These are phyloP conservation scores for Mastigamoeba balamuthi DNA, from an alignment of 78 protist species.

Conservation along the genomic window DNA sequence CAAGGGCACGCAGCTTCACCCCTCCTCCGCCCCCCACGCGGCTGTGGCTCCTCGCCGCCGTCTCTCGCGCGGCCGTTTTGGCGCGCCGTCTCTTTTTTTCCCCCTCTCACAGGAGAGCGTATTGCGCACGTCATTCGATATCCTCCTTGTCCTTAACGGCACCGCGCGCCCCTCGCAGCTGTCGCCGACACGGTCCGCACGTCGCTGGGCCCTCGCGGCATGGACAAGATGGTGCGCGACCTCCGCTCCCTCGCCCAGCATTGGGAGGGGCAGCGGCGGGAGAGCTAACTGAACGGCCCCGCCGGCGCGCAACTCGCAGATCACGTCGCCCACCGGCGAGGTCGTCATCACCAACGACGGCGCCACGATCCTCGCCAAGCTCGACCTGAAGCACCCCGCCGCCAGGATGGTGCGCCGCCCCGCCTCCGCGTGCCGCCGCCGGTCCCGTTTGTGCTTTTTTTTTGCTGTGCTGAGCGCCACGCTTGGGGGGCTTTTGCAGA, in stretches of 20 bases:
- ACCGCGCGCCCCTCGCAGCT: slow-evolving; percentile 26
- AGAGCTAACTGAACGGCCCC: not conserved
- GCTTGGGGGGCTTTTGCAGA: too few species aligned
- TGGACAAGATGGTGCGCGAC: slow-evolving; percentile 95
- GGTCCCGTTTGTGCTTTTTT: not conserved
- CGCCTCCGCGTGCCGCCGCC: not conserved
- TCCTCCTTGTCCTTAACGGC: too few species aligned
- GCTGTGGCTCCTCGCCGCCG: not conserved
- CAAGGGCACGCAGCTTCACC: not conserved
- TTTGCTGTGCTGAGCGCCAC: too few species aligned
- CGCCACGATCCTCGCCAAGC: slow-evolving; percentile 89
- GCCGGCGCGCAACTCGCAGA: not conserved
- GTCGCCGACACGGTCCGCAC: slow-evolving; percentile 97
- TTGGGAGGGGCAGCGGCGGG: not conserved
- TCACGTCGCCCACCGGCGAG: slow-evolving; percentile 72
- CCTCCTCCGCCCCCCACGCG: not conserved
- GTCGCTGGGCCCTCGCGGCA: slow-evolving; percentile 96
- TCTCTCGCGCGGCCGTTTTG: not conserved
- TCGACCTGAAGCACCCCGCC: slow-evolving; percentile 92
- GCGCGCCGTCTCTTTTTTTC: not conserved
- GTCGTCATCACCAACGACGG: slow-evolving; percentile 99
- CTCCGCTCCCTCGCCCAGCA: not conserved
- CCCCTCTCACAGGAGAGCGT: not conserved
- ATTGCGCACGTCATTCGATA: too few species aligned
- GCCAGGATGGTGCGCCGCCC: slow-evolving; percentile 80